A percentile compares a stretch with the other conserved stretches of the same genome.
These are phyloP conservation scores for Ballota nigra DNA, from an alignment of 257 asterid genomes.

Conservation along the genomic window DNA sequence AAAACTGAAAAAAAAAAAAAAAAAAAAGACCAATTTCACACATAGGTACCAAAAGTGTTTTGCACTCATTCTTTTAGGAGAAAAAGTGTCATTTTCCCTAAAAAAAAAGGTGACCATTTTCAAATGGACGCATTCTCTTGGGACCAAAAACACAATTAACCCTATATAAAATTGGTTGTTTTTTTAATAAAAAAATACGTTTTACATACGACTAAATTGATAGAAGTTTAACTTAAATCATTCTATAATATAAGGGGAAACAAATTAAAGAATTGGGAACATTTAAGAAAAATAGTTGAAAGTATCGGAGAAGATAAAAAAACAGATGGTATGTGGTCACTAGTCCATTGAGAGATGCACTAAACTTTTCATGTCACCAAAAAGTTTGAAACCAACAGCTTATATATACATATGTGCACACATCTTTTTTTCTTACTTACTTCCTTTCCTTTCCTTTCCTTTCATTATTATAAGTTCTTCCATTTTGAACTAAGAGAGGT, in stretches of 20 bases:
- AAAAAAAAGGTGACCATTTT: too few species aligned
- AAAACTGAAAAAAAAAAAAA: too few species aligned
- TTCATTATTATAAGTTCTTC: slow-evolving; percentile 5
- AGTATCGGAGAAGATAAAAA: slow-evolving; percentile 22
- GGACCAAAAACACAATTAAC: too few species aligned
- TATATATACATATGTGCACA: slow-evolving; percentile 16
- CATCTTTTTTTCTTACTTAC: not conserved
- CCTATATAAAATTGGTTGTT: too few species aligned
- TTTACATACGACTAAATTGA: not conserved
- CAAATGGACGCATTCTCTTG: too few species aligned
- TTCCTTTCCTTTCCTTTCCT: not conserved
- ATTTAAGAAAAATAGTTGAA: not conserved
- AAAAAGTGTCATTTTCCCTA: too few species aligned
- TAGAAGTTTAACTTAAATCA: not conserved
- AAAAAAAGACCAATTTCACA: too few species aligned
- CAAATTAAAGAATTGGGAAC: not conserved
- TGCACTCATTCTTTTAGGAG: too few species aligned
- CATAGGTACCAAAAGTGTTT: too few species aligned
- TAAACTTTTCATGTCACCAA: slow-evolving; percentile 38
- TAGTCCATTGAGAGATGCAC: slow-evolving; percentile 43
- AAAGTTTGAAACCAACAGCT: slow-evolving; percentile 11
- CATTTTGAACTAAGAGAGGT: not conserved
- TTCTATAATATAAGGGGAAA: not conserved
- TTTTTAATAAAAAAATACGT: too few species aligned
- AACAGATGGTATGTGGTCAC: slow-evolving; percentile 26